These are phyloP conservation scores for Tricladium varicosporioides DNA, from an alignment of 2,329 filamentous ascomycete genomes.

Conservation along the genomic window DNA sequence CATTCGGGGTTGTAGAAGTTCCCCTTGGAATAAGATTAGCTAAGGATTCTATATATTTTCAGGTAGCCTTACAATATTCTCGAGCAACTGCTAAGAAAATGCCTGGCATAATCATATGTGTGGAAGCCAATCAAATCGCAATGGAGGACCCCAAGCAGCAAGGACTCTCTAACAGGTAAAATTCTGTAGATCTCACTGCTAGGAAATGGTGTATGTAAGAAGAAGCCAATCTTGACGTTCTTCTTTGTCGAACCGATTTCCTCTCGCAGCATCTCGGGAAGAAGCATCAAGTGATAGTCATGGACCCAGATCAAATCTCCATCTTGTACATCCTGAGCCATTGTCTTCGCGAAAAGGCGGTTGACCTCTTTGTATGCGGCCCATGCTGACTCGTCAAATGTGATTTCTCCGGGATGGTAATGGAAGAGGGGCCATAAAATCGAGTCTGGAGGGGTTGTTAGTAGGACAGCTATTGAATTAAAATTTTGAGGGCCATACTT, in stretches of 20 bases:
- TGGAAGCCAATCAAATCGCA: conserved; percentile 98
- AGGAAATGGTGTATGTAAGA: conserved; percentile 95
- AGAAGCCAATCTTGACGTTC: conserved; percentile 97
- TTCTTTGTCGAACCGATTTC: conserved; percentile 78
- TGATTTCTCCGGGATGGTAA: conserved; percentile 97
- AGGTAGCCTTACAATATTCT: conserved; percentile 68
- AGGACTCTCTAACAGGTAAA: conserved; percentile 84
- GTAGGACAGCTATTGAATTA: neutral
- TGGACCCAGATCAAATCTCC: conserved; percentile 97
- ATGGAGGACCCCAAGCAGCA: conserved; percentile 83
- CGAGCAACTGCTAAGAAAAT: conserved; percentile 96
- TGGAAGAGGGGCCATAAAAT: conserved; percentile 99
- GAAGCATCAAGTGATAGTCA: conserved; percentile 96
- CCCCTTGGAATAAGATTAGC: conserved; percentile 40
- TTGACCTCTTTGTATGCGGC: conserved; percentile 91
- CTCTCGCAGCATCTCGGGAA: conserved; percentile 92
- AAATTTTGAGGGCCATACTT: conserved; percentile 56
- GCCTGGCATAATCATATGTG: conserved; percentile 97
- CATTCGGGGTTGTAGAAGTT: conserved; percentile 82
- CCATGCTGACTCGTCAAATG: conserved; percentile 95
- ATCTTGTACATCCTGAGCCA: conserved; percentile 84
- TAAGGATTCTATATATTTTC: neutral
- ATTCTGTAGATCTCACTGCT: conserved; percentile 97
- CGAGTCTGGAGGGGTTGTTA: conserved; percentile 59
- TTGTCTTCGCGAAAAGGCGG: conserved; percentile 82